phyloP scores from a whole-genome alignment of 441 rosid genomes.

The Bocquillonia castaneifolia region DNA sequence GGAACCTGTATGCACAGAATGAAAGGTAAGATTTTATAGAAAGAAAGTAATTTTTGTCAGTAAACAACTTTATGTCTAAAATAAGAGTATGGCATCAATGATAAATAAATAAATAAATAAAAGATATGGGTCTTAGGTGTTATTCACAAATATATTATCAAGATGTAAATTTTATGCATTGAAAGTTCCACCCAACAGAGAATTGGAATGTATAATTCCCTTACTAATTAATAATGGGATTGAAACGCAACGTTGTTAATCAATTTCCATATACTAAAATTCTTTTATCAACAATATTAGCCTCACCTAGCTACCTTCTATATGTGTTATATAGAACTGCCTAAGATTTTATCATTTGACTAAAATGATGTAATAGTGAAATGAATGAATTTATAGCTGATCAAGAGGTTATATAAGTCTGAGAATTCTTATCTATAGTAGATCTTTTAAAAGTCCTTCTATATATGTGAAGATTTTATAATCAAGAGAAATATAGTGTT shows the following conservation, averaged over 20 bases:
- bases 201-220: background rate
- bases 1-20: background rate
- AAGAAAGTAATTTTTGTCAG: slow-evolving; percentile 2
- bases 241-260: background rate
- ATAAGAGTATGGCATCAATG: background rate
- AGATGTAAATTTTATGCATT: background rate
- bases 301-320: background rate
- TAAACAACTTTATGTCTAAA: background rate
- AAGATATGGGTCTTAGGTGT: background rate
- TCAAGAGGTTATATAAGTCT: no score
- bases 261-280: background rate
- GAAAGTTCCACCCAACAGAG: background rate
- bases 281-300: background rate
- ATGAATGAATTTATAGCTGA: no score
- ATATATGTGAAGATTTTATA: no score
- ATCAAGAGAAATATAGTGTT: no score
- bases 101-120: background rate
- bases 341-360: background rate
- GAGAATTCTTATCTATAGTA: no score
- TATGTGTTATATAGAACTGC: background rate
- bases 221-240: background rate
- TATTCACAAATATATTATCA: background rate
- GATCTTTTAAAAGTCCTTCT: no score
- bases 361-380: no score
- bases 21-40: slow-evolving; percentile 1